Evolutionary conservation across 2,329 filamentous ascomycete genomes (phyloP), one percentile per base, ranked within the genome.

Genomic region (Ceratocystiopsis minuta): DNA sequence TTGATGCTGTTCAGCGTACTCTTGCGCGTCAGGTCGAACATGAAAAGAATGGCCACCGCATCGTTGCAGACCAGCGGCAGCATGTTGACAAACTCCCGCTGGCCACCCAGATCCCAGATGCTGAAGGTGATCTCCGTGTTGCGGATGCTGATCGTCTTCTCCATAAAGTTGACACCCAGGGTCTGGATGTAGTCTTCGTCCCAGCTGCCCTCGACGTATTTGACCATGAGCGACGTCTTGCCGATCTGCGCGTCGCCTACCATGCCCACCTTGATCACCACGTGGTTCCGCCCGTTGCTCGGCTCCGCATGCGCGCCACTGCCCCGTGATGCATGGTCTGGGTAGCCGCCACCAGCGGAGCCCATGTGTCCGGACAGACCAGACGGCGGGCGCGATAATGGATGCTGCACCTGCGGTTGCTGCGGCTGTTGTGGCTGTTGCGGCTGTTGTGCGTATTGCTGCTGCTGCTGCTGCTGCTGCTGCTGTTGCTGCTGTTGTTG

Each of bases 141-240:
- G 48, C 90, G 82, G 61, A 98, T 98, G 48, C 85, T 93, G 57
- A 98, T 98, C 33, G 90, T 98, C 71, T 98, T 98, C 61, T 98
- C 90, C 90, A 98, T 98, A 63, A 98, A 98, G 62, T 98, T 98
- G 62, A 98, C 90, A 51, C 90, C 90, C 37, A 98, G 66, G 17
- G 90, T 98, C 64, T 98, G 90, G 55, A 98, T 98, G 61, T 98
- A 98, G 60, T 98, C 90, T 64, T 98, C 90, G 60, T 98, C 90
- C 86, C 90, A 98, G 62, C 87, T 95, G 46, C 90, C 90, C 64
- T 98, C 90, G 43, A 98, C 90, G 57, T 98, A 98, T 61, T 98
- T 98, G 56, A 98, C 90, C 90, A 98, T 98, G 57, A 98, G 64
- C 49, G 87, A 95, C 16, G 90, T 98, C 72, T 98, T 98, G 56